phyloP scores from a whole-genome alignment of 805 yeast species.

The Maudiozyma pseudohumilis region DNA sequence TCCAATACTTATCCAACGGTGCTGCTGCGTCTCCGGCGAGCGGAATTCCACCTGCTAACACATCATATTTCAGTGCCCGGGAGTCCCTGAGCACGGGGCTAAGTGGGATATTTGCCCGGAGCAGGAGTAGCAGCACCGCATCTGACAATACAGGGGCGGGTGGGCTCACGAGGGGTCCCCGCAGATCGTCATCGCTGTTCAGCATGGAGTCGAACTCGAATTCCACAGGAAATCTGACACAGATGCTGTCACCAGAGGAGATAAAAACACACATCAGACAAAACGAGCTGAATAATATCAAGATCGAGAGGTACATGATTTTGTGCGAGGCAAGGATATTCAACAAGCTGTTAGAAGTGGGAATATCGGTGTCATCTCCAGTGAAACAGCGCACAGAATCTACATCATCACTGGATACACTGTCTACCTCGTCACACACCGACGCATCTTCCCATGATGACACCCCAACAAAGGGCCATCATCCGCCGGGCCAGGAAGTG shows the following conservation, averaged over 20 bases:
- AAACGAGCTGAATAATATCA: conserved; percentile 20
- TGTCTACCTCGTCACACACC: neutral
- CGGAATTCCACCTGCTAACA: neutral
- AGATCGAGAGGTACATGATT: conserved; percentile 23
- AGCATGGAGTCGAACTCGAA: conserved; percentile 18
- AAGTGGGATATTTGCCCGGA: conserved; percentile 28
- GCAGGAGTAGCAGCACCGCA: conserved; percentile 23
- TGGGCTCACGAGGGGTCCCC: conserved; percentile 12
- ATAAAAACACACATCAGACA: conserved; percentile 19
- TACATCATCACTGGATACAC: neutral
- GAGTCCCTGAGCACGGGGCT: conserved; percentile 28
- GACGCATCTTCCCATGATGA: neutral
- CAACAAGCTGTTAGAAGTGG: conserved; percentile 22
- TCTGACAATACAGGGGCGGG: conserved; percentile 15
- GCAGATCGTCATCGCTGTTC: conserved; percentile 26
- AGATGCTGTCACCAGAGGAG: conserved; percentile 26
- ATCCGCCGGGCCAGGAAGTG: conserved; percentile 5
- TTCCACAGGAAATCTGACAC: conserved; percentile 12
- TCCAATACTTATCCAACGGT: conserved; percentile 16
- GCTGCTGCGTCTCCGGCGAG: neutral
- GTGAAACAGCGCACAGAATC: neutral
- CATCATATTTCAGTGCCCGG: conserved; percentile 18
- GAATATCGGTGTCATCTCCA: conserved; percentile 22
- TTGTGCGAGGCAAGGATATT: conserved; percentile 26
- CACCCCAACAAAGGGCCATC: neutral